Conservation (phyloP, 2,329 filamentous ascomycete genomes). For the Teratosphaeria gauchensis region DNA sequence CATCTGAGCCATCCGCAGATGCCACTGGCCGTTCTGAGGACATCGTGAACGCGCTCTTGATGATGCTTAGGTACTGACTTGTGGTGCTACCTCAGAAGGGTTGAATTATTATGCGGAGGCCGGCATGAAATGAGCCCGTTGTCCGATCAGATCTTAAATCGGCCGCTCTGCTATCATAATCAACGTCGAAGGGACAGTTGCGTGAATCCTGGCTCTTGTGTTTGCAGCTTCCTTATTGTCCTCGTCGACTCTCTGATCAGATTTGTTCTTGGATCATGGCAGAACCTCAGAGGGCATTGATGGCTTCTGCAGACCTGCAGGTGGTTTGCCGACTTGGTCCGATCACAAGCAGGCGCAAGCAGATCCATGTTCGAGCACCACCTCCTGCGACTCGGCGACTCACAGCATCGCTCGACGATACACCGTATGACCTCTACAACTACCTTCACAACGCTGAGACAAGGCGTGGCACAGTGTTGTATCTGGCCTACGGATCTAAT, state of each 20-base stretch:
- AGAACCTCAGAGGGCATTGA: neutral
- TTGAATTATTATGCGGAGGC: neutral
- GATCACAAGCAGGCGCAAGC: neutral
- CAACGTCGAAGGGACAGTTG: neutral
- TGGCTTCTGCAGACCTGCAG: neutral
- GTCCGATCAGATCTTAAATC: neutral
- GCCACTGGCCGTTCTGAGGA: conserved; percentile 12
- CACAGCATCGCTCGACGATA: conserved; percentile 9
- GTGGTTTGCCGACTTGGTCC: neutral
- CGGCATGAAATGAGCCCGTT: neutral
- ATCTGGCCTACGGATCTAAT: conserved; percentile 78
- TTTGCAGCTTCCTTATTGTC: neutral
- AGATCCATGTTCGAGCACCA: conserved; percentile 1
- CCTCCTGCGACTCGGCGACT: conserved; percentile 7
- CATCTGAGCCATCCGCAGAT: conserved; percentile 12
- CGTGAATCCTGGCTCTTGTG: neutral
- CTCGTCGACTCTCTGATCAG: neutral
- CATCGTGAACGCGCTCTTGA: conserved; percentile 6
- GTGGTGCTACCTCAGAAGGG: neutral
- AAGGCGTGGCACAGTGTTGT: conserved; percentile 22
- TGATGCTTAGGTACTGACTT: neutral
- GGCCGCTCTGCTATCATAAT: neutral
- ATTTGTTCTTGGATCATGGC: neutral
- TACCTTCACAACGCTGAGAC: conserved; percentile 9
- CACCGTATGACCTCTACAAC: conserved; percentile 11